Conservation (phyloP, 495 filamentous ascomycete species). For the Penicillium cosmopolitanum region DNA sequence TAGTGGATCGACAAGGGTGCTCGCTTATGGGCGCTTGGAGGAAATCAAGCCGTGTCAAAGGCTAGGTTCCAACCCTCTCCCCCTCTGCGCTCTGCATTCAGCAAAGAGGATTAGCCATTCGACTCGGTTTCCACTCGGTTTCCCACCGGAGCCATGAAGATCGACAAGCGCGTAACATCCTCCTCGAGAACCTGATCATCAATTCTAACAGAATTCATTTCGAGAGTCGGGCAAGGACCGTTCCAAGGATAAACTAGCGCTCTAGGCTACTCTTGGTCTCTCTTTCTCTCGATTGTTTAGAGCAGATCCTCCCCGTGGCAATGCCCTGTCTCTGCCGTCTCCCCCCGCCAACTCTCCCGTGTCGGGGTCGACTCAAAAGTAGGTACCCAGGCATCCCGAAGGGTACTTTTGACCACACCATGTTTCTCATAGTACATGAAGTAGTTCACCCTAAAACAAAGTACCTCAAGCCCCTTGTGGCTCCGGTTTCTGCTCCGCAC, state of each 20-base stretch:
- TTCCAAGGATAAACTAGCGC: background rate
- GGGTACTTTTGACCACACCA: background rate
- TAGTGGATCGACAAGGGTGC: background rate
- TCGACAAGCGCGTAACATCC: background rate
- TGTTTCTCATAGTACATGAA: background rate
- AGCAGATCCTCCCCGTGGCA: background rate
- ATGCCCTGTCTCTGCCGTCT: background rate
- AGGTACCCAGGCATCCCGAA: background rate
- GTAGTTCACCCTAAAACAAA: background rate
- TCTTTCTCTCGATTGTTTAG: background rate
- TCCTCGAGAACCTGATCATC: constrained; percentile 3
- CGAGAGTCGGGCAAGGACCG: background rate
- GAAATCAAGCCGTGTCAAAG: background rate
- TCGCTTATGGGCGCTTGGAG: constrained; percentile 2
- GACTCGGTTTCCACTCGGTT: too few species aligned
- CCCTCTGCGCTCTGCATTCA: too few species aligned
- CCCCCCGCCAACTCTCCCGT: background rate
- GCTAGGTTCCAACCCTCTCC: background rate
- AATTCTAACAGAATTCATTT: constrained; percentile 11
- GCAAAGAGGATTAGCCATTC: too few species aligned
- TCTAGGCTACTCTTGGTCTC: background rate
- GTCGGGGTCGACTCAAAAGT: background rate
- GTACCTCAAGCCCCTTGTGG: background rate
- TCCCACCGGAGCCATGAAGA: background rate
- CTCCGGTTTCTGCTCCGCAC: background rate